Percentiles rank a stretch among this genome's conserved stretches.
These are phyloP conservation scores for Betula pendula DNA, from an alignment of 306 rosid species.

Conservation along the genomic window DNA sequence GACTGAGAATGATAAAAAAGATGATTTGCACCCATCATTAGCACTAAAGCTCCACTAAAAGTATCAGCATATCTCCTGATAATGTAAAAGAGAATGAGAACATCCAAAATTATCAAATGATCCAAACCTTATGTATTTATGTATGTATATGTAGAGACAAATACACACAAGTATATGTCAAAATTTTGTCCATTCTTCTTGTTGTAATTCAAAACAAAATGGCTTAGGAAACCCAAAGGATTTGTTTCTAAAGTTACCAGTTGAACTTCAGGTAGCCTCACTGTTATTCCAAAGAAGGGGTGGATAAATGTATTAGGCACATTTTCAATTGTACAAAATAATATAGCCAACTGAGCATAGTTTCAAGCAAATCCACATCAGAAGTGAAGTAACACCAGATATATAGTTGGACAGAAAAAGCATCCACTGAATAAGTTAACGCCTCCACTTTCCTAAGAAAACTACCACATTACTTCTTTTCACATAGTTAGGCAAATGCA, in stretches of 20 bases:
- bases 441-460: neutral
- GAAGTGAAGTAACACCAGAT: no score
- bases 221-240: neutral
- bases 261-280: constrained; percentile 6
- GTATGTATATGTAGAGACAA: no score
- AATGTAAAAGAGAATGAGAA: neutral
- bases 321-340: neutral
- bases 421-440: neutral
- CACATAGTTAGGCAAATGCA: neutral
- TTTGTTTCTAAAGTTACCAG: neutral
- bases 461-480: neutral
- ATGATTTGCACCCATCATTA: constrained; percentile 4
- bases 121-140: neutral
- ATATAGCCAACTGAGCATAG: neutral
- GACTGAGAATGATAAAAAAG: neutral
- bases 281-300: neutral
- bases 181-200: neutral
- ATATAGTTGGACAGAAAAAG: neutral
- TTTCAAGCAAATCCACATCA: no score
- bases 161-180: neutral
- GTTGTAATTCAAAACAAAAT: neutral
- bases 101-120: neutral
- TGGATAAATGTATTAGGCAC: neutral
- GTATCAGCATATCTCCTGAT: no score
- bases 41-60: neutral